A percentile compares a stretch with the other conserved stretches of the same genome.
Conservation (phyloP, 805 yeast genomes). For the Saturnispora bothae region DNA sequence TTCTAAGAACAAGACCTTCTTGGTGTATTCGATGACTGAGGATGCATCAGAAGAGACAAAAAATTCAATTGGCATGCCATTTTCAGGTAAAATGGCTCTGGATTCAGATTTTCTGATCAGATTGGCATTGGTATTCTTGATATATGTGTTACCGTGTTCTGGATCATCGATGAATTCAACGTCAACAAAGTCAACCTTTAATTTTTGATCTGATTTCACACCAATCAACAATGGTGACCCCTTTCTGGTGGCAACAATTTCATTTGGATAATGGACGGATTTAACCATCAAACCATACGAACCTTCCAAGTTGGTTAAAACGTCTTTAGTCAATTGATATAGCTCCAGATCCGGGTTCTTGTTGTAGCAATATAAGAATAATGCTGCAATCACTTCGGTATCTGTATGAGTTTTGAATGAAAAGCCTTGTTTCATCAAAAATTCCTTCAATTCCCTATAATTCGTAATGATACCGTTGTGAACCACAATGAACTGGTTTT, state of each 20-base stretch:
- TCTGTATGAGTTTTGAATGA: constrained; percentile 88
- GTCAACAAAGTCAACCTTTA: constrained; percentile 96
- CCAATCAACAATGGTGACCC: constrained; percentile 97
- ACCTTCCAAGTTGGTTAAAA: constrained; percentile 87
- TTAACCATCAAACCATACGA: constrained; percentile 93
- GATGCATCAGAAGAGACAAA: constrained; percentile 96
- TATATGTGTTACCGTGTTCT: constrained; percentile 11
- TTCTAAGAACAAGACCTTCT: constrained; percentile 90
- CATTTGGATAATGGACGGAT: constrained; percentile 88
- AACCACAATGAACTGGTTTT: constrained; percentile 79
- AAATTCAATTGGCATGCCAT: constrained; percentile 88
- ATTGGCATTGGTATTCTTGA: constrained; percentile 25
- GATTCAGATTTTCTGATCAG: constrained; percentile 41
- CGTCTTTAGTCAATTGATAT: constrained; percentile 86
- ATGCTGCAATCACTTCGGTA: constrained; percentile 94
- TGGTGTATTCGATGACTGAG: constrained; percentile 92
- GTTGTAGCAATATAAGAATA: constrained; percentile 78
- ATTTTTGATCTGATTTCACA: constrained; percentile 88
- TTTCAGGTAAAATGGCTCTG: constrained; percentile 90
- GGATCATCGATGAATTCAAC: constrained; percentile 81
- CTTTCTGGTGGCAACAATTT: constrained; percentile 92
- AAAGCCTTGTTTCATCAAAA: constrained; percentile 70
- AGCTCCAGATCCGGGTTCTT: constrained; percentile 79
- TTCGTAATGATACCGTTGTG: constrained; percentile 98
- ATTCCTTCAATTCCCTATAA: constrained; percentile 80